A percentile compares a stretch with the other conserved stretches of the same genome.
These are phyloP conservation scores for Boletellus emodensis DNA, from an alignment of 768 basidiomycete genomes.

Conservation along the genomic window DNA sequence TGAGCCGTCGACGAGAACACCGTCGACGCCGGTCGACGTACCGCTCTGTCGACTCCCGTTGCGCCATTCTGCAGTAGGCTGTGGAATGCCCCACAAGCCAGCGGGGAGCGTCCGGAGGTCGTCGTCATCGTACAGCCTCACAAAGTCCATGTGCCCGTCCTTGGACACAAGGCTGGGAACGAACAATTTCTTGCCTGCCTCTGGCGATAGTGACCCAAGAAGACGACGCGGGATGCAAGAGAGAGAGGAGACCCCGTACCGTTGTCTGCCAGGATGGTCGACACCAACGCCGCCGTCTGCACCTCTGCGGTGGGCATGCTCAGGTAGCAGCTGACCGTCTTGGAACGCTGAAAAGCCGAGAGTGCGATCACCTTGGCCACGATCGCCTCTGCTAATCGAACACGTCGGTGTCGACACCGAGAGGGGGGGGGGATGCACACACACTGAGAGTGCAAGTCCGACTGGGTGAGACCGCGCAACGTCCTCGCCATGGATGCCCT, in stretches of 20 bases:
- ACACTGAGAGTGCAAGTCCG: constrained; percentile 62
- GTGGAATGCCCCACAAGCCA: constrained; percentile 74
- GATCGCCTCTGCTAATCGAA: constrained; percentile 33
- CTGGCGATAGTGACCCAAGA: background rate
- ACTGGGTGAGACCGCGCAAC: constrained; percentile 42
- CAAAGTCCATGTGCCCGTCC: constrained; percentile 56
- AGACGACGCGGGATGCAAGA: background rate
- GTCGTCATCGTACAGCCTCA: constrained; percentile 53
- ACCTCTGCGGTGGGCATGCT: constrained; percentile 76
- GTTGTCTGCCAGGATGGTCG: constrained; percentile 45
- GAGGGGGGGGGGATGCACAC: background rate
- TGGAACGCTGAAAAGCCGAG: constrained; percentile 47
- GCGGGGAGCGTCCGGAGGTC: constrained; percentile 56
- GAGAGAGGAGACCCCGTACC: constrained; percentile 37
- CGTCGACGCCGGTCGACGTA: constrained; percentile 30
- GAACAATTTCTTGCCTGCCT: constrained; percentile 59
- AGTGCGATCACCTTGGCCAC: constrained; percentile 44
- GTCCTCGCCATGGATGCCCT: constrained; percentile 46
- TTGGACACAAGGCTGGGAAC: constrained; percentile 60
- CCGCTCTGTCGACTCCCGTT: constrained; percentile 48
- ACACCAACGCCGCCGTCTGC: constrained; percentile 51
- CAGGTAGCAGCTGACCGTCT: constrained; percentile 66
- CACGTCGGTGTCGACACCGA: constrained; percentile 2
- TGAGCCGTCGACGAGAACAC: background rate
- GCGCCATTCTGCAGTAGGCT: constrained; percentile 49